Percentiles rank a stretch among this genome's conserved stretches.
These are phyloP conservation scores for Colletotrichum sp. DNA, from an alignment of 2,329 filamentous ascomycete species.

Conservation along the genomic window DNA sequence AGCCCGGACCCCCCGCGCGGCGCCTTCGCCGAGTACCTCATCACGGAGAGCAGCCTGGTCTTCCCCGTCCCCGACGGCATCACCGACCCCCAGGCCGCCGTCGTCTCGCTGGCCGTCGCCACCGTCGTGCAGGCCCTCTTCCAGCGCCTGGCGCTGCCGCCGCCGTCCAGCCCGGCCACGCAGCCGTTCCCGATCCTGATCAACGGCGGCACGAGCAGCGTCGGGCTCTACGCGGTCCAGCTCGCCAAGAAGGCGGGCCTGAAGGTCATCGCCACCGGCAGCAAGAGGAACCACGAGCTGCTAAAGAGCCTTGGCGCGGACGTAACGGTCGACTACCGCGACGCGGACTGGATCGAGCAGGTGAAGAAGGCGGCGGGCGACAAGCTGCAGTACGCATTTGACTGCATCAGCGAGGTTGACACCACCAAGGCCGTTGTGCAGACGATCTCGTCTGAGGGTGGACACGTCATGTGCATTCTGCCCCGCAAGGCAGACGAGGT, in stretches of 20 bases:
- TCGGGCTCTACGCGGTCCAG: slow-evolving; percentile 18
- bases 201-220: slow-evolving; percentile 30
- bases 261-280: slow-evolving; percentile 8
- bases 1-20: slow-evolving; percentile 20
- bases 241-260: slow-evolving; percentile 13
- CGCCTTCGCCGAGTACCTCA: slow-evolving; percentile 17
- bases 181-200: slow-evolving; percentile 24
- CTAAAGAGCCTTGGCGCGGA: slow-evolving; percentile 50
- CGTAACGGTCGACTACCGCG: slow-evolving; percentile 50
- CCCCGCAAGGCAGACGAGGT: slow-evolving; percentile 18
- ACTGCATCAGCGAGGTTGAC: slow-evolving; percentile 34
- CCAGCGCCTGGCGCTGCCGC: slow-evolving; percentile 6
- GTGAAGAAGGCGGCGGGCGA: slow-evolving; percentile 24
- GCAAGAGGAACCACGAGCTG: slow-evolving; percentile 39
- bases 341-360: slow-evolving; percentile 13
- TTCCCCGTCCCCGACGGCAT: slow-evolving; percentile 4
- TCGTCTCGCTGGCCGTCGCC: slow-evolving; percentile 9
- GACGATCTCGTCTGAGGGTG: slow-evolving; percentile 27
- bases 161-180: background rate
- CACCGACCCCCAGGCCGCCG: slow-evolving; percentile 2
- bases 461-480: slow-evolving; percentile 32
- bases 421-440: slow-evolving; percentile 32
- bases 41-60: slow-evolving; percentile 15
- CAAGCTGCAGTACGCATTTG: slow-evolving; percentile 25
- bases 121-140: slow-evolving; percentile 14